These are phyloP conservation scores for Brassica incana DNA, from an alignment of 345 rosid genomes.

Conservation along the genomic window DNA sequence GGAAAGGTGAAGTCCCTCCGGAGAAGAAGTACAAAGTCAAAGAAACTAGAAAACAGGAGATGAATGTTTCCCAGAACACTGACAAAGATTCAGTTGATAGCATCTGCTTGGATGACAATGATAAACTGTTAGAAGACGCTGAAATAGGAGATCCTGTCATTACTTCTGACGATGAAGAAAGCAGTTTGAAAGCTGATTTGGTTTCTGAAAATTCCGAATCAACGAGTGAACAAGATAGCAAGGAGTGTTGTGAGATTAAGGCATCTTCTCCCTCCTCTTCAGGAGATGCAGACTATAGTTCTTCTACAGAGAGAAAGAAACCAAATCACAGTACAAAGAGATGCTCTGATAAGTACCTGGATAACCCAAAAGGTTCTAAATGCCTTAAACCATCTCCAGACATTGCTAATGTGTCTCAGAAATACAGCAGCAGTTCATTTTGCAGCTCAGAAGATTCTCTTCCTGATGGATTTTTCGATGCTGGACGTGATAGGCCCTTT, in stretches of 20 bases:
- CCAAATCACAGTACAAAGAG: conserved; percentile 58
- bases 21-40: conserved; percentile 45
- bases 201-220: conserved; percentile 41
- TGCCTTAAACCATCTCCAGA: conserved; percentile 53
- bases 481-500: conserved; percentile 94
- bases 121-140: conserved; percentile 44
- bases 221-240: conserved; percentile 34
- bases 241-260: conserved; percentile 38
- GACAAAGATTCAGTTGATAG: conserved; percentile 31
- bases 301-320: conserved; percentile 47
- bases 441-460: conserved; percentile 72
- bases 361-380: conserved; percentile 92
- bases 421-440: conserved; percentile 71
- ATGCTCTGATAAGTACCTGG: conserved; percentile 64
- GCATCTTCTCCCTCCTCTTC: conserved; percentile 42
- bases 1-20: conserved; percentile 77
- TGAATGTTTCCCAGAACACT: neutral
- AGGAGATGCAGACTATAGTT: conserved; percentile 45
- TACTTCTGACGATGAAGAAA: conserved; percentile 47
- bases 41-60: conserved; percentile 30
- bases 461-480: conserved; percentile 96
- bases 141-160: conserved; percentile 41
- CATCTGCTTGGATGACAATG: conserved; percentile 45
- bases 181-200: conserved; percentile 37
- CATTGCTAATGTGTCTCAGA: conserved; percentile 47